These are phyloP conservation scores for Asterochloris sp. DNA, from an alignment of 139 green algal species.

Conservation along the genomic window DNA sequence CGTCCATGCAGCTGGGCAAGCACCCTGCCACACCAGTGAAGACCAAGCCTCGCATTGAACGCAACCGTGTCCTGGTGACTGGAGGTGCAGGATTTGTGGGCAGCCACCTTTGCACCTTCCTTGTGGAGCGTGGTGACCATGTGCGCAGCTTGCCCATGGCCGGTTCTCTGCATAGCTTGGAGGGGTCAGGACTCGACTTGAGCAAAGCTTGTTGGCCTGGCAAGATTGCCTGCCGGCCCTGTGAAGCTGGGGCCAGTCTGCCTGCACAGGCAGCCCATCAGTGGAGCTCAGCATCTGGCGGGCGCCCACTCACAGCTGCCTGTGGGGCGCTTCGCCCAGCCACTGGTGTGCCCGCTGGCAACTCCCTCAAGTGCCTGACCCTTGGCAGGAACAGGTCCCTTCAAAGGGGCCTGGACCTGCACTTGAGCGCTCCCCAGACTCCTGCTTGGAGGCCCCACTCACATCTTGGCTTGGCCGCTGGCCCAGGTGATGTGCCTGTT, in stretches of 20 bases:
- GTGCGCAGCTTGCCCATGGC: conserved; percentile 40
- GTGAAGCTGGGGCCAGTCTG: not conserved
- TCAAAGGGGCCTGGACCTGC: too few relatives aligned
- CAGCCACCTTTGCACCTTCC: conserved; percentile 89
- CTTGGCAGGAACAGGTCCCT: too few relatives aligned
- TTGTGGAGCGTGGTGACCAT: conserved; percentile 86
- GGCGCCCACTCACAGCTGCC: too few relatives aligned
- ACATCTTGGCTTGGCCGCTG: too few relatives aligned
- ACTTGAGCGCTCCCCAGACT: too few relatives aligned
- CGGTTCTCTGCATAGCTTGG: not conserved
- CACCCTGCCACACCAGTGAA: conserved; percentile 41
- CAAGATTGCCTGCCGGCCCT: not conserved
- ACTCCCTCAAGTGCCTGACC: too few relatives aligned
- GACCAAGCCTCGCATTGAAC: conserved; percentile 78
- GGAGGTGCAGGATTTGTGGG: conserved; percentile 97
- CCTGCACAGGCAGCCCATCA: too few relatives aligned
- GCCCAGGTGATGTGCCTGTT: too few relatives aligned
- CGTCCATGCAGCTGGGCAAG: not conserved
- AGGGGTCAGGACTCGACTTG: not conserved
- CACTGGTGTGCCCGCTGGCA: too few relatives aligned
- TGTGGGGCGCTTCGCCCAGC: too few relatives aligned
- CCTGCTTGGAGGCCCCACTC: too few relatives aligned
- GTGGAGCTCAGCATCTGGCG: too few relatives aligned
- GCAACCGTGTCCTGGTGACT: conserved; percentile 88
- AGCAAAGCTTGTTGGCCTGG: not conserved